Evolutionary conservation across 2,329 filamentous ascomycete species (phyloP), one percentile per base, ranked within the genome.

Genomic region (Dryadomyces quercivorus): DNA sequence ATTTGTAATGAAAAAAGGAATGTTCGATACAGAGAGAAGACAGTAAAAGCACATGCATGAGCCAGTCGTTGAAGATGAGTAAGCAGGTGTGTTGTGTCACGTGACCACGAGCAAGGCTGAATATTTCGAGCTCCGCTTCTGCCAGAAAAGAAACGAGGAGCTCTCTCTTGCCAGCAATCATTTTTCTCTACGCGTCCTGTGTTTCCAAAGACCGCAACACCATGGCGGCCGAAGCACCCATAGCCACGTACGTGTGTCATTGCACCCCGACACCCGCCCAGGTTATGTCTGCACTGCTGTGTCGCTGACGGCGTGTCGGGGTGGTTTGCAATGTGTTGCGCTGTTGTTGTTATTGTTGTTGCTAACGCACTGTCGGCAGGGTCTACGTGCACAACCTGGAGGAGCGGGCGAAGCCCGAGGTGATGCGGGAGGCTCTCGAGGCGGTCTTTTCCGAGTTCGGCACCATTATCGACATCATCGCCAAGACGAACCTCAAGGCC

Each of bases 381-480:
- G 80, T 85, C 53, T 85, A 85, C 63, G 78, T 83, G 55, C 87
- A 85, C 63, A 96, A 96, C 67, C 82, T 98, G 56, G 88, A 96
- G 71, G 93, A 97, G 75, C 83, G 86, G 65, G 84, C 95, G 69
- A 95, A 95, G 68, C 76, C 88, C 56, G 85, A 90, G 38, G 72
- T 81, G 10, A 76, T 97, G 53, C 86, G 84, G 60, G 79, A 85
- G 60, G 80, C 87, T 0, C 77, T 98, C 16, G 73, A 71, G 21
- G 82, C 84, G 59, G 77, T 97, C 63, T 97, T 97, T 72, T 83
- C 83, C 59, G 88, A 95, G 69, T 96, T 93, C 69, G 93, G 93
- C 57, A 79, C 81, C 57, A 82, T 88, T 50, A 75, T 95, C 49
- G 84, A 89, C 58, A 80, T 86, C 55, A 82, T 90, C 58, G 75